A percentile compares a stretch with the other conserved stretches of the same genome.
Evolutionary conservation across 2,329 filamentous ascomycete species (phyloP).

Genomic region (Ascochyta fabae): DNA sequence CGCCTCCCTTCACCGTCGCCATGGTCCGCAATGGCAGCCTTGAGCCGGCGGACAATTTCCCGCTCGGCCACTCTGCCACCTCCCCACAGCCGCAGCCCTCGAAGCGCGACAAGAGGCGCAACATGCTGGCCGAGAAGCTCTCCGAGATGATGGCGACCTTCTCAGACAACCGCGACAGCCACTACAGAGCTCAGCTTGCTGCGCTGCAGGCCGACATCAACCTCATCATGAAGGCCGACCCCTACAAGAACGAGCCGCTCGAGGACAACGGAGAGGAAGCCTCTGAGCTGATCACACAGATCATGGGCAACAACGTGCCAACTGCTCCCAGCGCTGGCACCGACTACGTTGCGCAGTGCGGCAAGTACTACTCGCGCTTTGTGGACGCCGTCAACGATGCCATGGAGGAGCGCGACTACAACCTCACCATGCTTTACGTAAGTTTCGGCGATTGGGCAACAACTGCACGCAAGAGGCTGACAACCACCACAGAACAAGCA

Average conservation of each 20-base stretch:
- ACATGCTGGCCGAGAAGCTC: conserved; percentile 80
- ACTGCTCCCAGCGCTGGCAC: conserved; percentile 65
- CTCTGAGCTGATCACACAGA: conserved; percentile 61
- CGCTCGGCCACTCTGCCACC: conserved; percentile 46
- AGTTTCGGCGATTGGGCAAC: conserved; percentile 31
- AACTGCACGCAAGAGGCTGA: not conserved
- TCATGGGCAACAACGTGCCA: conserved; percentile 51
- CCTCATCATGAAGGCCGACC: conserved; percentile 83
- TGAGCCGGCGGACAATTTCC: conserved; percentile 45
- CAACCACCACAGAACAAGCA: conserved; percentile 60
- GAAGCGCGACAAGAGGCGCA: conserved; percentile 90
- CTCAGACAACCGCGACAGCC: conserved; percentile 77
- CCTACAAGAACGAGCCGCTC: conserved; percentile 75
- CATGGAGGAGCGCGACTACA: conserved; percentile 84
- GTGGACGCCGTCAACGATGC: conserved; percentile 85
- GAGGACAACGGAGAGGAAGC: conserved; percentile 71
- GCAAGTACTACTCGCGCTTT: conserved; percentile 84
- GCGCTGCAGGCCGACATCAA: conserved; percentile 91
- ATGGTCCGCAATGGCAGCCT: conserved; percentile 51
- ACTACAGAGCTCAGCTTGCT: conserved; percentile 88
- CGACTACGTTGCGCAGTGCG: conserved; percentile 70
- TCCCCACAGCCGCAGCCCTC: conserved; percentile 63
- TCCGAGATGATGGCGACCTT: conserved; percentile 78
- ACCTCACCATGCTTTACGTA: conserved; percentile 83
- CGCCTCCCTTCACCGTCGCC: conserved; percentile 4